Base-by-base conservation (phyloP, 2,329 filamentous ascomycete genomes). In the Orbilia quercus region DNA sequence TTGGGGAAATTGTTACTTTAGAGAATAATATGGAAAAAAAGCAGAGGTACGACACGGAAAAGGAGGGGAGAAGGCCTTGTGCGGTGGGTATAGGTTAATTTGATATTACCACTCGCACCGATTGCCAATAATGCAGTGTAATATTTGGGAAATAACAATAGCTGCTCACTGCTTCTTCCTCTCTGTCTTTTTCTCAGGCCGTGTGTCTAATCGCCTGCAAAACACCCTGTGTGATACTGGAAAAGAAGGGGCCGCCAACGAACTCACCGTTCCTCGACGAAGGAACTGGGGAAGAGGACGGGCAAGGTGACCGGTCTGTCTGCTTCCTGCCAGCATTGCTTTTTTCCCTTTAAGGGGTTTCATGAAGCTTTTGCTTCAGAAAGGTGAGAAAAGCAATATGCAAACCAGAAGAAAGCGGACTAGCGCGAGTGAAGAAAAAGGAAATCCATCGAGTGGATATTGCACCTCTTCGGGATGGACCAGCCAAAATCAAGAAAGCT, bases 301-400 rank as follows among this genome's bases (percentile, higher is more conserved):
- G 54, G 47, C 48, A 47, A 70, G 65, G 54, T 53, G 55, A 50
- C 28, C 48, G 66, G 55, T 51, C 65, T 63, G 65, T 50, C 58
- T 54, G 57, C 28, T 44, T 42, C 25, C 31, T 31, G 5, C 28
- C 28, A 31, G 31, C 51, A 45, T 73, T 73, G 69, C 69, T 73
- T 73, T 57, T 69, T 66, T 62, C n/a, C n/a, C n/a, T 53, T 72
- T 72, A 73, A 73, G 69, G 69, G 69, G 69, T 65, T 66, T 73
- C 62, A 65, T 66, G 54, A 72, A 72, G 67, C 67, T 53, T n/a
- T 22, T 65, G 67, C 67, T 72, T 65, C 67, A 72, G 59, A 65
- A 72, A 23, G 47, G 59, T 38, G 58, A 55, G 59, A 72, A 65
- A 72, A 72, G 59, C 59, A 72, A 71, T 40, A 51, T 64, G 50